Evolutionary conservation across 2,329 filamentous ascomycete genomes (phyloP).

Genomic region (Grosmannia clavigera): DNA sequence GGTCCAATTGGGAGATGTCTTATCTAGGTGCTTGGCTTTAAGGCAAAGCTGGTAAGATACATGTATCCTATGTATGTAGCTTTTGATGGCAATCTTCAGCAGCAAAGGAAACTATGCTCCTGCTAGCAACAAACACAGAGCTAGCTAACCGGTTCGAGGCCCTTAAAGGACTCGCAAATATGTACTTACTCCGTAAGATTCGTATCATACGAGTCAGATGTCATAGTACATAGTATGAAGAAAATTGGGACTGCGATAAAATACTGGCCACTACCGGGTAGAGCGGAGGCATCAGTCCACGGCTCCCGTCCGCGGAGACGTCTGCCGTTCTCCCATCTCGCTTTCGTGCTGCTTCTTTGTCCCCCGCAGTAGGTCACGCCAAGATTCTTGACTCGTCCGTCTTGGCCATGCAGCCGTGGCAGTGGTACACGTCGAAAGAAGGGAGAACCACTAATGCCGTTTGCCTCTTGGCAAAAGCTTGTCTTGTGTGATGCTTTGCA

Average conservation of each 20-base stretch:
- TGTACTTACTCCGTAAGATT: background rate
- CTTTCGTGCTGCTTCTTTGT: background rate
- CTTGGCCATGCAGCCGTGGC: background rate
- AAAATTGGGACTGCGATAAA: no score
- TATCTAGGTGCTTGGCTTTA: background rate
- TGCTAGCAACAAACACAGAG: no score
- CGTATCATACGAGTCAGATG: background rate
- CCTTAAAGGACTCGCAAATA: background rate
- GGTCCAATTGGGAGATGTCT: background rate
- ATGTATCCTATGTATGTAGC: no score
- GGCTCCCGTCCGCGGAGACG: no score
- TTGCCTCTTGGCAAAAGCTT: conserved; percentile 7
- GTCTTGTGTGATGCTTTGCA: background rate
- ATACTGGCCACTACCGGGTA: no score
- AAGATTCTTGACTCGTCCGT: background rate
- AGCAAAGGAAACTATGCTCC: no score
- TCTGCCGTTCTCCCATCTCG: background rate
- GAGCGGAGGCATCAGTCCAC: no score
- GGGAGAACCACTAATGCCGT: background rate
- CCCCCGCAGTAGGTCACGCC: background rate
- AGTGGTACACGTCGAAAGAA: background rate
- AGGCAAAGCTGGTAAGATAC: no score
- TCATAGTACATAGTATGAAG: no score
- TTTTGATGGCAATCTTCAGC: no score
- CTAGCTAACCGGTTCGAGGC: background rate